phyloP scores from a whole-genome alignment of 2,329 filamentous ascomycete genomes.

The Monosporascus sp. region DNA sequence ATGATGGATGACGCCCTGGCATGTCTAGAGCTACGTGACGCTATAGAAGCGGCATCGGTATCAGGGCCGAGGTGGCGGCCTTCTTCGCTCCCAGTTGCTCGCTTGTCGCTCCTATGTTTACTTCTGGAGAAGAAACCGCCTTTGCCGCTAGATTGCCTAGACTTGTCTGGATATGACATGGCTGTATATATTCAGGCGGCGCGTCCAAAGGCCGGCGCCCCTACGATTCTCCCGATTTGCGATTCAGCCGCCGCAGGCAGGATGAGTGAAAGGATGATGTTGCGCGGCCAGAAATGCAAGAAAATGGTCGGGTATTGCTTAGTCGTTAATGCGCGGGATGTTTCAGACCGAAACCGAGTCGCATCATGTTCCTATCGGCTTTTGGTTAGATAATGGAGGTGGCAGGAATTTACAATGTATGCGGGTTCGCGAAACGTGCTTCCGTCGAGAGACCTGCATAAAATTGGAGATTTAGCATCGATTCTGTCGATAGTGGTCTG shows the following conservation, averaged over 20 bases:
- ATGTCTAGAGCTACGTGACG: constrained; percentile 70
- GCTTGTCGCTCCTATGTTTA: constrained; percentile 70
- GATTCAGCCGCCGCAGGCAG: not conserved
- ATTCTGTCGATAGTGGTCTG: not conserved
- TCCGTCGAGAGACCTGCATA: not conserved
- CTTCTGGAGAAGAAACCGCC: constrained; percentile 83
- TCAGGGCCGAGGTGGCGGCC: constrained; percentile 51
- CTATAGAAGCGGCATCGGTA: constrained; percentile 54
- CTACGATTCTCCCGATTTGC: constrained; percentile 14
- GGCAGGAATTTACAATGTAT: not conserved
- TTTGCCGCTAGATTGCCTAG: constrained; percentile 68
- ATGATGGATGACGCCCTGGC: constrained; percentile 66
- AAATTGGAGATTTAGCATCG: not conserved
- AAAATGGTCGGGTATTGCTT: constrained; percentile 19
- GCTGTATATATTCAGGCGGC: constrained; percentile 12
- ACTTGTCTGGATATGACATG: constrained; percentile 68
- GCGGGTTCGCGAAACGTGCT: not conserved
- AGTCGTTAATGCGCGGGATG: constrained; percentile 34
- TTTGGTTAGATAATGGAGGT: not conserved
- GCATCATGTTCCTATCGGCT: constrained; percentile 32
- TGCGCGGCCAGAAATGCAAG: constrained; percentile 7
- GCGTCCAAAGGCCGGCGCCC: constrained; percentile 22
- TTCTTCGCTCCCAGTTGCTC: constrained; percentile 55
- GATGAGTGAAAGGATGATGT: not conserved
- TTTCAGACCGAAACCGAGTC: constrained; percentile 33